Percentiles rank a stretch among this genome's conserved stretches.
These are phyloP conservation scores for Cadophora gregata DNA, from an alignment of 2,329 filamentous ascomycete species.

Conservation along the genomic window DNA sequence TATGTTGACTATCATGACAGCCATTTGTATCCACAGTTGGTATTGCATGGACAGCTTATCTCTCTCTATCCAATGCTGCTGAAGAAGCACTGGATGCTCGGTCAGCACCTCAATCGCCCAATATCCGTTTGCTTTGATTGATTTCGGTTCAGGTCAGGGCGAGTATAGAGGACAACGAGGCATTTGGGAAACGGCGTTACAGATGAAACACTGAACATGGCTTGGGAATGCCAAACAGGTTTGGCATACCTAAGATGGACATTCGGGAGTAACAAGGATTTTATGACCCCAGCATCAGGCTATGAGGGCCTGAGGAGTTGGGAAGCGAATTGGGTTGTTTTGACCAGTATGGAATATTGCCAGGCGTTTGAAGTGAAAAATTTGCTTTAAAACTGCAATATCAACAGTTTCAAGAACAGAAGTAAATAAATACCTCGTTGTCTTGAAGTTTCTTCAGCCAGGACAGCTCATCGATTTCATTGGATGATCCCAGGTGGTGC, in stretches of 20 bases:
- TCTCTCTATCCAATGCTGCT: conserved; percentile 87
- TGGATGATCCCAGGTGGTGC: conserved; percentile 13
- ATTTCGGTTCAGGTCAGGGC: conserved; percentile 32
- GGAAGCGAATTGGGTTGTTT: neutral
- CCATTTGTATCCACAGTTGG: conserved; percentile 95
- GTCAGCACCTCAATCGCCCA: conserved; percentile 44
- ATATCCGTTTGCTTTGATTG: conserved; percentile 43
- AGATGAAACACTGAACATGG: neutral
- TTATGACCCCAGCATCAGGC: neutral
- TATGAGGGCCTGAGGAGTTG: neutral
- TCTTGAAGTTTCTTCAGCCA: conserved; percentile 4
- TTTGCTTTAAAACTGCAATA: neutral
- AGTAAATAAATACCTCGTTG: conserved; percentile 4
- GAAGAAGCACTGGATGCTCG: conserved; percentile 53
- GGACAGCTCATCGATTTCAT: conserved; percentile 6
- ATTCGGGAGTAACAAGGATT: neutral
- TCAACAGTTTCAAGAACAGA: conserved; percentile 7
- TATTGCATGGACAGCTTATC: conserved; percentile 97
- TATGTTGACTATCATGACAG: conserved; percentile 52
- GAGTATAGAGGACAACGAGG: conserved; percentile 22
- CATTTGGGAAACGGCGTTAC: conserved; percentile 29
- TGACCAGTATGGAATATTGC: neutral
- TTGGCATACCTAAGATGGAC: neutral
- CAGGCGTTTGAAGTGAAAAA: neutral
- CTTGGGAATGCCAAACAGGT: neutral